Conservation (phyloP, 371 early-diverging fungal species). For the Apophysomyces elegans region DNA sequence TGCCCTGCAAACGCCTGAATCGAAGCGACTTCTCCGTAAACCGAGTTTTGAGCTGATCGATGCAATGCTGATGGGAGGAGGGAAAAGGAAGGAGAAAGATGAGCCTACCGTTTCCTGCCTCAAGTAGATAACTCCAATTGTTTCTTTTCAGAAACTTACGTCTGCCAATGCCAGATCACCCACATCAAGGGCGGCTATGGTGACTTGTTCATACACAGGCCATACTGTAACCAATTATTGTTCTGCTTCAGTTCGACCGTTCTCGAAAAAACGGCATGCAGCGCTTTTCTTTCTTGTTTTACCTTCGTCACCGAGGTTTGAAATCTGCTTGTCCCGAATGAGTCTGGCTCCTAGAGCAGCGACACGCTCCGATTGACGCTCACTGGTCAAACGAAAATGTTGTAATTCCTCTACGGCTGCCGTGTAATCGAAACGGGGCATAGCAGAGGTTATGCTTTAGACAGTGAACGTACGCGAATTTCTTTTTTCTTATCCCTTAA, state of each 20-base stretch:
- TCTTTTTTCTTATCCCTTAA: too few species aligned
- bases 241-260: too few species aligned
- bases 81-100: not conserved
- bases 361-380: slow-evolving; percentile 41
- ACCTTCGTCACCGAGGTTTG: slow-evolving; percentile 49
- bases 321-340: slow-evolving; percentile 38
- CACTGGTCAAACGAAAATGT: slow-evolving; percentile 39
- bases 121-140: too few species aligned
- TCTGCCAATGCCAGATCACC: slow-evolving; percentile 69
- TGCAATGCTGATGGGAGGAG: slow-evolving; percentile 44
- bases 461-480: too few species aligned
- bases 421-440: slow-evolving; percentile 39
- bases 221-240: slow-evolving; percentile 53
- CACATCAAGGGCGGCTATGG: slow-evolving; percentile 79
- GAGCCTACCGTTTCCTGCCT: too few species aligned
- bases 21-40: slow-evolving; percentile 73
- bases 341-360: slow-evolving; percentile 40
- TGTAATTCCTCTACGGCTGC: slow-evolving; percentile 44
- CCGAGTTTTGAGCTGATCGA: slow-evolving; percentile 59
- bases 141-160: slow-evolving; percentile 37
- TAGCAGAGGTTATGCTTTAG: not conserved
- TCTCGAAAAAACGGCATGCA: not conserved
- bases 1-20: slow-evolving; percentile 67
- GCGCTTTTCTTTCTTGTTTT: not conserved
- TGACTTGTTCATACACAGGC: slow-evolving; percentile 83